Evolutionary conservation across 2,329 filamentous ascomycete species (phyloP).

Genomic region (Ambrosiella xylebori): DNA sequence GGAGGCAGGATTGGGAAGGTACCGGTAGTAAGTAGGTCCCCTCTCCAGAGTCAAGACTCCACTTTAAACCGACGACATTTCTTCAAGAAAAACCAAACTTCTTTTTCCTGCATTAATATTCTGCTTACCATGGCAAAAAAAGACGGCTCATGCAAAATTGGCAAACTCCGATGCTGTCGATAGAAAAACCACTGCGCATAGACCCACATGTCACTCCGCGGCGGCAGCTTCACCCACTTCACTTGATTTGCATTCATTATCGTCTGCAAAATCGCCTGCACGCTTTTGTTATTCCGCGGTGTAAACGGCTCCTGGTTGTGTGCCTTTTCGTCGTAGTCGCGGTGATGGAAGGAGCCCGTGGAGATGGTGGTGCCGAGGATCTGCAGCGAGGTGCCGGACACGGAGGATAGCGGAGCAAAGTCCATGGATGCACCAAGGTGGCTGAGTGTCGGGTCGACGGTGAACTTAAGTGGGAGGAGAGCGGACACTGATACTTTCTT

Average conservation of each 20-base stretch:
- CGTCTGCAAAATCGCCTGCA: slow-evolving; percentile 51
- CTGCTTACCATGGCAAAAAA: slow-evolving; percentile 47
- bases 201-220: slow-evolving; percentile 44
- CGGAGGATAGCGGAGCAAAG: slow-evolving; percentile 49
- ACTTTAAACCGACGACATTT: too few relatives aligned
- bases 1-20: too few relatives aligned
- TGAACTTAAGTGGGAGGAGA: slow-evolving; percentile 30
- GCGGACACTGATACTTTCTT: slow-evolving; percentile 2
- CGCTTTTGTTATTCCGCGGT: slow-evolving; percentile 52
- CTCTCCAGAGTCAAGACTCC: too few relatives aligned
- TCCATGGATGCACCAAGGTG: slow-evolving; percentile 33
- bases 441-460: slow-evolving; percentile 44
- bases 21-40: too few relatives aligned
- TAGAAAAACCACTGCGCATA: slow-evolving; percentile 63
- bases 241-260: slow-evolving; percentile 42
- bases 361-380: slow-evolving; percentile 69
- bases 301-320: slow-evolving; percentile 14
- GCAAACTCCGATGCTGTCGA: slow-evolving; percentile 53
- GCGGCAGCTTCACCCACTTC: slow-evolving; percentile 41
- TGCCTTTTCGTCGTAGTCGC: slow-evolving; percentile 42
- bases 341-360: slow-evolving; percentile 51
- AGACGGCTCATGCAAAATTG: slow-evolving; percentile 59
- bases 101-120: neutral
- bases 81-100: too few relatives aligned
- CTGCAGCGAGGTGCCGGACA: slow-evolving; percentile 59